Evolutionary conservation across 2,329 filamentous ascomycete genomes (phyloP).

Genomic region (Talaromyces sp.): DNA sequence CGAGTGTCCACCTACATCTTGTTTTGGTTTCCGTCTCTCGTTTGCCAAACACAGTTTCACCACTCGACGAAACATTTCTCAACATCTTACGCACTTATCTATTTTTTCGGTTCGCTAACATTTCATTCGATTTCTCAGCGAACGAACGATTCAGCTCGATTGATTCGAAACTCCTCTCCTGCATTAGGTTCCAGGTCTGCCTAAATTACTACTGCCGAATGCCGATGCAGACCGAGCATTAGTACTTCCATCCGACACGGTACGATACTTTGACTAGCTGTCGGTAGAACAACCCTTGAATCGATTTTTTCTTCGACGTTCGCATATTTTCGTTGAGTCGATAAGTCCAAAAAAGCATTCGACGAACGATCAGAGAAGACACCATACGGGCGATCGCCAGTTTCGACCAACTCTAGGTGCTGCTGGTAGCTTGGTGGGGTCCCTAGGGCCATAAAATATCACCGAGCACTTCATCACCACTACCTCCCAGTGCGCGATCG

Average conservation of each 20-base stretch:
- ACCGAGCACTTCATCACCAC: conserved; percentile 11
- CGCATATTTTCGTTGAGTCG: neutral
- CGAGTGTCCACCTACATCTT: neutral
- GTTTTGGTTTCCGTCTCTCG: neutral
- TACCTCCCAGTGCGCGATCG: conserved; percentile 16
- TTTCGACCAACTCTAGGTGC: conserved; percentile 9
- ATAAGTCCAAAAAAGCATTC: neutral
- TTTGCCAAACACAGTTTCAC: neutral
- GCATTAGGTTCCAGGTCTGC: neutral
- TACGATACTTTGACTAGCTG: conserved; percentile 4
- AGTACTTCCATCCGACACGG: conserved; percentile 4
- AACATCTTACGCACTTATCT: neutral
- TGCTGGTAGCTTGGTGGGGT: conserved; percentile 19
- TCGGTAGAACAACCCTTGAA: neutral
- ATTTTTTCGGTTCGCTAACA: neutral
- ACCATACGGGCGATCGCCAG: neutral
- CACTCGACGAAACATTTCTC: neutral
- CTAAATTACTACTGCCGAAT: conserved; percentile 9
- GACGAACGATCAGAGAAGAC: neutral
- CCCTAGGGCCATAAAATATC: conserved; percentile 10
- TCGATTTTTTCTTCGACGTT: neutral
- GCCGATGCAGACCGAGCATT: conserved; percentile 15
- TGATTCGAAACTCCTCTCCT: neutral
- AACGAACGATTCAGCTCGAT: neutral
- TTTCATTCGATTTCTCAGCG: neutral